Base-by-base conservation (phyloP, 441 rosid genomes). In the Geranium incanum region DNA sequence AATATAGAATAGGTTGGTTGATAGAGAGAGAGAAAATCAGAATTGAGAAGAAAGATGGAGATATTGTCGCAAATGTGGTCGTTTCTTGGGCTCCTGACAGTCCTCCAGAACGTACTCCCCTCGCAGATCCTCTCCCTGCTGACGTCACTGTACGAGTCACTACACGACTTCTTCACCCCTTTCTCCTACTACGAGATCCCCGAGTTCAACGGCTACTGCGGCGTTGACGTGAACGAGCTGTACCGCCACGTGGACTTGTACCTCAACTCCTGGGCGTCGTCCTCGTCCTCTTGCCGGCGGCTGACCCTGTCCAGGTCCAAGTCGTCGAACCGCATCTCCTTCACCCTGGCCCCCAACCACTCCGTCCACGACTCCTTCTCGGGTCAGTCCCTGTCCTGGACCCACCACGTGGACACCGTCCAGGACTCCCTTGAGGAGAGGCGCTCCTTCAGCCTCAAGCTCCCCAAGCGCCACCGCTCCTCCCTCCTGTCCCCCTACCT, bases 41-140 rank as follows among this genome's bases (percentile, higher is more conserved):
- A 66, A 38, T 77, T 72, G 76, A 71, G 1, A 43, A 15, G 13
- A 23, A 15, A 9, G 0, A 81, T 84, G 87, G 85, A 84, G 74
- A 74, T 84, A 28, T 68, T 84, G 69, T 84, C 87, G 0, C 85
- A 84, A 38, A 68, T 84, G 76, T 84, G 87, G 87, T 84, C 87
- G 3, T 67, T 84, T 11, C 74, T 84, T 5, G 87, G 87, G 36
- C 87, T 84, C 67, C 80, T 84, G 0, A 84, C 87, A 0, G 85
- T 82, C 28, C 82, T 84, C 50, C 87, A 84, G 66, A 84, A 84
- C 75, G 78, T 84, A 72, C 68, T 82, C 52, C 86, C 86, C 8
- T 72, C 86, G 1, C 86, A 81, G 37, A 71, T 83, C 41, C 84
- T 83, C 13, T 77, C 86, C 28, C 78, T 83, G 19, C 63, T 83